Conservation (phyloP, 169 alveolate genomes). For the Condylostoma magnum region DNA sequence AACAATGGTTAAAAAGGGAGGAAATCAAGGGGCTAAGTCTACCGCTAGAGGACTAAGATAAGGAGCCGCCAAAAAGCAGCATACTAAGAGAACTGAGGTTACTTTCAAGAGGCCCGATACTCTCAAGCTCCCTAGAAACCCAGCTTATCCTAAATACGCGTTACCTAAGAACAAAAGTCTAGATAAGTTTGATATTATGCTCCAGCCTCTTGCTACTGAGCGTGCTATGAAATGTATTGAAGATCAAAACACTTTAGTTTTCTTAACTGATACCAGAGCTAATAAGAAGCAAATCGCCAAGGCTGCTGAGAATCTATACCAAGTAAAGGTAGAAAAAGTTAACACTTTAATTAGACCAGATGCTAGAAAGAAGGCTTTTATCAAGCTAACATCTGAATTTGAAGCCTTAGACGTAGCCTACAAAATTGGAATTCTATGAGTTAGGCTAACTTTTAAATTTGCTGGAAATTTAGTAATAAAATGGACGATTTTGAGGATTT, state of each 20-base stretch:
- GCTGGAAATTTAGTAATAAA: not conserved
- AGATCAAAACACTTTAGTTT: constrained; percentile 97
- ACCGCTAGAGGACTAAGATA: constrained; percentile 15
- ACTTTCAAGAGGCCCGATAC: constrained; percentile 84
- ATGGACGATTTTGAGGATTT: no score
- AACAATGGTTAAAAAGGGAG: no score
- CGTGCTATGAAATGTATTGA: constrained; percentile 97
- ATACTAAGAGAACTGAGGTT: constrained; percentile 63
- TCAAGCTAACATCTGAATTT: constrained; percentile 92
- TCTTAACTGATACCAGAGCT: constrained; percentile 90
- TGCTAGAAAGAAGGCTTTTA: constrained; percentile 97
- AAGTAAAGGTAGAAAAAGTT: constrained; percentile 89
- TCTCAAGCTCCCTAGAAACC: constrained; percentile 82
- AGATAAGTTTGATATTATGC: constrained; percentile 90
- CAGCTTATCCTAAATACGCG: constrained; percentile 81
- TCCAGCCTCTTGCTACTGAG: constrained; percentile 97
- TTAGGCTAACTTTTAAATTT: not conserved
- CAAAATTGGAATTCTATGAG: constrained; percentile 96
- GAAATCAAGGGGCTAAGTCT: constrained; percentile 22
- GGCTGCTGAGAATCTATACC: constrained; percentile 92
- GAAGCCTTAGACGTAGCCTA: constrained; percentile 98
- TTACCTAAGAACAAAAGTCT: constrained; percentile 71
- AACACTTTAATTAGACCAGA: constrained; percentile 96
- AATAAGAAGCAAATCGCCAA: constrained; percentile 93
- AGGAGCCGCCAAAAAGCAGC: constrained; percentile 35